A percentile compares a stretch with the other conserved stretches of the same genome.
Evolutionary conservation across 305 asterid genomes (phyloP).

Genomic region (Stenogyne calaminthoides): DNA sequence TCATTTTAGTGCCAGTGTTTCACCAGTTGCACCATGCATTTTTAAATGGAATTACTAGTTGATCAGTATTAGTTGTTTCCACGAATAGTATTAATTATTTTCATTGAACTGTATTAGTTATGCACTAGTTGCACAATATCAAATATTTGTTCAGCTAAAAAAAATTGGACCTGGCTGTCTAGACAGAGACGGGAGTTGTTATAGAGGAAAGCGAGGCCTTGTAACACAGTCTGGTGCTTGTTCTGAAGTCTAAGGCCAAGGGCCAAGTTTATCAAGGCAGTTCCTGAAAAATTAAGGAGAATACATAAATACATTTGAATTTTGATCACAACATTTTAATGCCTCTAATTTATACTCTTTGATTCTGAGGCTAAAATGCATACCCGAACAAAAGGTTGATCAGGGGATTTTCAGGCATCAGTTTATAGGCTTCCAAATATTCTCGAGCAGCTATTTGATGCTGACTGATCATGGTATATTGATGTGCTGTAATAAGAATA

Average conservation of each 20-base stretch:
- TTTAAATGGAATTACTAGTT: no score
- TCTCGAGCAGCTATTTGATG: slow-evolving; percentile 85
- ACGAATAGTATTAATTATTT: no score
- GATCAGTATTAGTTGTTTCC: no score
- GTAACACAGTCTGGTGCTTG: slow-evolving; percentile 80
- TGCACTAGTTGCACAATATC: background rate
- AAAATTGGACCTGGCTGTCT: slow-evolving; percentile 57
- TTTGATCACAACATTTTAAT: background rate
- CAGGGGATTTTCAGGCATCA: slow-evolving; percentile 74
- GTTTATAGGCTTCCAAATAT: slow-evolving; percentile 75
- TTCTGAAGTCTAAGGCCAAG: slow-evolving; percentile 78
- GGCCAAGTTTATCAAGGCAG: slow-evolving; percentile 81
- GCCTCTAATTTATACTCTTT: slow-evolving; percentile 3
- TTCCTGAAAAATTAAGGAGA: slow-evolving; percentile 42
- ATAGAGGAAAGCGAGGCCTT: slow-evolving; percentile 81
- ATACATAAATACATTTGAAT: background rate
- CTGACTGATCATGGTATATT: slow-evolving; percentile 74
- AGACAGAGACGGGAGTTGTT: slow-evolving; percentile 57
- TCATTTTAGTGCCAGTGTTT: no score
- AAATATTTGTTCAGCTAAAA: background rate
- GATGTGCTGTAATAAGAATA: slow-evolving; percentile 71
- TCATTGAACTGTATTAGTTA: no score
- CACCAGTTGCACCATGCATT: no score
- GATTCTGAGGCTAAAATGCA: slow-evolving; percentile 3
- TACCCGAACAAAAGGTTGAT: slow-evolving; percentile 83